Evolutionary conservation across 2,329 filamentous ascomycete species (phyloP).

Genomic region (Microascus cirrosus): DNA sequence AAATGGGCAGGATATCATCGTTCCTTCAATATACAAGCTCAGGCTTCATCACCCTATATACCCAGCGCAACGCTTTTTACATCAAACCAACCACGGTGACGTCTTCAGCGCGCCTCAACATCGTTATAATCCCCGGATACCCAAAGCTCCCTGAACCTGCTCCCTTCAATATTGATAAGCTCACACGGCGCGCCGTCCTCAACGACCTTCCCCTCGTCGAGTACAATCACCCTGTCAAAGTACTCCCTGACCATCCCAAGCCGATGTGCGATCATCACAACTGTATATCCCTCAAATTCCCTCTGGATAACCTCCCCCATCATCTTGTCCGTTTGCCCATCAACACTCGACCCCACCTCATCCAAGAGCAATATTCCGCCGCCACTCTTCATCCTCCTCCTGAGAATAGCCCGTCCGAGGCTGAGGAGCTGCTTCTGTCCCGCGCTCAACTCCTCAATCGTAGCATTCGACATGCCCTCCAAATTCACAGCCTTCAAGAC

Average conservation of each 20-base stretch:
- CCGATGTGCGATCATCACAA: constrained; percentile 36
- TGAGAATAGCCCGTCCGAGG: constrained; percentile 46
- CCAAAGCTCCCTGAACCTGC: background rate
- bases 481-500: constrained; percentile 24
- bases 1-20: background rate
- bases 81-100: background rate
- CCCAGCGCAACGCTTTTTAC: background rate
- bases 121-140: background rate
- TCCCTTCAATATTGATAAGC: background rate
- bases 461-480: constrained; percentile 22
- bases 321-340: constrained; percentile 25
- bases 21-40: background rate
- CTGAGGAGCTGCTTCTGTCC: constrained; percentile 56
- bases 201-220: background rate
- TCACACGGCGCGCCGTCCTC: background rate
- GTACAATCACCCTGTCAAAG: background rate
- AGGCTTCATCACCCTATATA: background rate
- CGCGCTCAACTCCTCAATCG: constrained; percentile 36
- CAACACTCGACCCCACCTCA: constrained; percentile 30
- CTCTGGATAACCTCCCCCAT: constrained; percentile 27
- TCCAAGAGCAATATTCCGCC: constrained; percentile 26
- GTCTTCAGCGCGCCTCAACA: background rate
- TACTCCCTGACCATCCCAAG: constrained; percentile 11
- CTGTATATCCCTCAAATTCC: constrained; percentile 35
- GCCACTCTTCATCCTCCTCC: constrained; percentile 17